These are phyloP conservation scores for Acanthamoeba sp. DNA, from an alignment of 208 protist species.

Conservation along the genomic window DNA sequence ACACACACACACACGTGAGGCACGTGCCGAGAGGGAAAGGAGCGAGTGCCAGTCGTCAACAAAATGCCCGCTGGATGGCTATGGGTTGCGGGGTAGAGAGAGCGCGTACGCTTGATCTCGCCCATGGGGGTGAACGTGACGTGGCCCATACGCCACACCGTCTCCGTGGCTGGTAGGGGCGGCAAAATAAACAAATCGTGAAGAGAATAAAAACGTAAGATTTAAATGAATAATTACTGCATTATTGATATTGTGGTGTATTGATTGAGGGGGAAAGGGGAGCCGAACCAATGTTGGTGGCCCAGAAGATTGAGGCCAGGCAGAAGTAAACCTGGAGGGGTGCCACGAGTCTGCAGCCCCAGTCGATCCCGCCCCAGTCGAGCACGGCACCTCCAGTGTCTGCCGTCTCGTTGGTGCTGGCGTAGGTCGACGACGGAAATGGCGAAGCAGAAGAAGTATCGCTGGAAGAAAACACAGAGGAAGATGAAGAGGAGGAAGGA, in stretches of 20 bases:
- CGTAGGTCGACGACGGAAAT: neutral
- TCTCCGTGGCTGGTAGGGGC: constrained; percentile 3
- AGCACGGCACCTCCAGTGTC: neutral
- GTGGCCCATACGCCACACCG: constrained; percentile 56
- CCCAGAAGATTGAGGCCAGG: constrained; percentile 59
- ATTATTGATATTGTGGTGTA: no score
- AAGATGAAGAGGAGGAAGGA: neutral
- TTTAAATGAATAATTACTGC: no score
- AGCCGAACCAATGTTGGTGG: constrained; percentile 32
- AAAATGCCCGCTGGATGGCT: neutral
- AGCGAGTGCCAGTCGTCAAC: neutral
- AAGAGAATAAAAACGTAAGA: no score
- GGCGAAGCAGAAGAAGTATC: neutral
- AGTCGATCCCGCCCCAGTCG: neutral
- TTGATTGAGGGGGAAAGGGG: neutral
- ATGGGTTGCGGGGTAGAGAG: neutral
- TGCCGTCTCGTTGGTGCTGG: neutral
- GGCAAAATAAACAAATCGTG: no score
- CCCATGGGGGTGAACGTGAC: constrained; percentile 67
- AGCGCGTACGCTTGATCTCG: constrained; percentile 43
- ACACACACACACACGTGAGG: no score
- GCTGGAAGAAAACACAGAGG: neutral
- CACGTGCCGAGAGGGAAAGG: neutral
- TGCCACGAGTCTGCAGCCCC: constrained; percentile 16
- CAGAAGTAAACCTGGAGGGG: constrained; percentile 48